Conservation (phyloP, 768 basidiomycete species). For the Lactarius indigo region DNA sequence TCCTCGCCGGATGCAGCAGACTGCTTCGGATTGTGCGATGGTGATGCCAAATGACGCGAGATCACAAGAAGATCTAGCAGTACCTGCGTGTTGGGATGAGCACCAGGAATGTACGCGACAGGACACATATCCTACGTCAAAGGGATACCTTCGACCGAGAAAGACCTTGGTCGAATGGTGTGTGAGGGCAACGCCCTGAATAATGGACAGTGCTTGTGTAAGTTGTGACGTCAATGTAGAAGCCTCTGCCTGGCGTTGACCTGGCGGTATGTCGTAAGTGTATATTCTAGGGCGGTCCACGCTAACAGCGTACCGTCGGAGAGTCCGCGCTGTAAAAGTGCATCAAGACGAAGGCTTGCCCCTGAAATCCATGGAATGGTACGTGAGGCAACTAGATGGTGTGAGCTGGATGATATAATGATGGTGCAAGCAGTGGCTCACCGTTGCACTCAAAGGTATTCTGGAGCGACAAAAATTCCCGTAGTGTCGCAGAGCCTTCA, state of each 20-base stretch:
- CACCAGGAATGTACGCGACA: neutral
- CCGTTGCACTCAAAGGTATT: slow-evolving; percentile 82
- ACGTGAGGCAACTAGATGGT: slow-evolving; percentile 57
- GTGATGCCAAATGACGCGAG: slow-evolving; percentile 53
- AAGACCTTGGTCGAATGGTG: slow-evolving; percentile 66
- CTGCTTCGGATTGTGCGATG: slow-evolving; percentile 21
- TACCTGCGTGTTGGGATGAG: slow-evolving; percentile 42
- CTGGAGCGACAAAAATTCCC: slow-evolving; percentile 55
- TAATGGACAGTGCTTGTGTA: slow-evolving; percentile 55
- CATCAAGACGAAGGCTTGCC: slow-evolving; percentile 50
- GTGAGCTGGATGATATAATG: neutral
- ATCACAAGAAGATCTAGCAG: slow-evolving; percentile 67
- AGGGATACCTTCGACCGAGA: slow-evolving; percentile 60
- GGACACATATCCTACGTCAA: slow-evolving; percentile 52
- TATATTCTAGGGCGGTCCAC: slow-evolving; percentile 7
- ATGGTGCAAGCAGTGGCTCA: slow-evolving; percentile 35
- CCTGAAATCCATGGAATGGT: slow-evolving; percentile 59
- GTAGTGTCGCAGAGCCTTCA: slow-evolving; percentile 40
- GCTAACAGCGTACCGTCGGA: slow-evolving; percentile 38
- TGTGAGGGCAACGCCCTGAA: slow-evolving; percentile 74
- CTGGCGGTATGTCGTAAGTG: slow-evolving; percentile 5
- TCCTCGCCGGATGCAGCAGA: slow-evolving; percentile 31
- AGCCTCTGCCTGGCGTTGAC: slow-evolving; percentile 45
- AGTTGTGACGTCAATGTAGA: slow-evolving; percentile 50
- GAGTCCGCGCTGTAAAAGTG: slow-evolving; percentile 42